Percentiles rank a stretch among this genome's conserved stretches.
Conservation (phyloP, 2,329 filamentous ascomycete species). For the Fusarium abutilonis region DNA sequence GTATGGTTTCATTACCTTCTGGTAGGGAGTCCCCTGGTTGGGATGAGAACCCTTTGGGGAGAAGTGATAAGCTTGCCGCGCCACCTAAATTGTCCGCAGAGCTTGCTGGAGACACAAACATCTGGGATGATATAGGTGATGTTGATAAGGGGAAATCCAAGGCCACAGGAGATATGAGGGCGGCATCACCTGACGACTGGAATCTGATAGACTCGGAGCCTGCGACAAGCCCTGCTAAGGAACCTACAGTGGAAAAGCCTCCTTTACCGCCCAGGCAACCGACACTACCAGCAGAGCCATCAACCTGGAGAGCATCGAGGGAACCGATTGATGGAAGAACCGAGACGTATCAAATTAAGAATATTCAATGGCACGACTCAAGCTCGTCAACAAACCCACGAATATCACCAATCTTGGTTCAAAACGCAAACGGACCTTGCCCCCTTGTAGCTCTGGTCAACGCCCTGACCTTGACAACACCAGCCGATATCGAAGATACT, state of each 20-base stretch:
- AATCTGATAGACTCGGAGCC: conserved; percentile 60
- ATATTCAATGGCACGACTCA: conserved; percentile 83
- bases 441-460: conserved; percentile 94
- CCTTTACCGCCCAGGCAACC: conserved; percentile 52
- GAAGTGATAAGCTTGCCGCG: conserved; percentile 41
- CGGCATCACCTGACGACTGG: conserved; percentile 57
- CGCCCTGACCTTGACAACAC: conserved; percentile 85
- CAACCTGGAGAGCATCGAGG: conserved; percentile 53
- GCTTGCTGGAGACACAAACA: conserved; percentile 55
- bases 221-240: conserved; percentile 29
- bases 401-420: conserved; percentile 86
- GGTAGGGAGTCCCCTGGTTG: conserved; percentile 52
- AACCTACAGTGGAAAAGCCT: conserved; percentile 43
- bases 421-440: conserved; percentile 95
- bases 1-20: conserved; percentile 51
- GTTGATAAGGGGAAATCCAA: conserved; percentile 56
- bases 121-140: conserved; percentile 60
- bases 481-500: conserved; percentile 68
- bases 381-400: conserved; percentile 69
- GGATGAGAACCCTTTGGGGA: conserved; percentile 51
- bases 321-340: conserved; percentile 58
- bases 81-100: conserved; percentile 47
- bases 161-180: conserved; percentile 37
- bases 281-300: conserved; percentile 39
- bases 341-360: conserved; percentile 94